A percentile compares a stretch with the other conserved stretches of the same genome.
Evolutionary conservation across 2,329 filamentous ascomycete species (phyloP).

Genomic region (Penicillium sp.): DNA sequence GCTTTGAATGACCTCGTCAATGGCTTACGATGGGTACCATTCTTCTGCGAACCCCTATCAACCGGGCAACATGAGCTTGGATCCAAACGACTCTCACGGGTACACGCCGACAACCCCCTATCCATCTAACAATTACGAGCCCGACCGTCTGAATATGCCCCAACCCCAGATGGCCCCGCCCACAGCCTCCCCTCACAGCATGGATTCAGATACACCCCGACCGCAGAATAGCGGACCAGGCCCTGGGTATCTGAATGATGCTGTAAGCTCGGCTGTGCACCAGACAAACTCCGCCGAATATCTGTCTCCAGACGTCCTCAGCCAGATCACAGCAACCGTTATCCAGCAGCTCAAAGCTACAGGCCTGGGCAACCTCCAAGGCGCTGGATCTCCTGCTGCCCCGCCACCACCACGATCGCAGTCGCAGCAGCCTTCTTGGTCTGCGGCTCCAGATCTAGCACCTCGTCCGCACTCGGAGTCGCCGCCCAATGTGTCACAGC

Average conservation of each 20-base stretch:
- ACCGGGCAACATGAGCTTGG: slow-evolving; percentile 25
- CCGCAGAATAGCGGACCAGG: slow-evolving; percentile 23
- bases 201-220: slow-evolving; percentile 27
- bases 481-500: slow-evolving; percentile 21
- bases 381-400: slow-evolving; percentile 31
- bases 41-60: slow-evolving; percentile 35
- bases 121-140: slow-evolving; percentile 34
- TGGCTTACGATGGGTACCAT: slow-evolving; percentile 52
- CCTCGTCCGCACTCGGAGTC: slow-evolving; percentile 27
- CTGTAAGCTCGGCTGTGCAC: slow-evolving; percentile 60
- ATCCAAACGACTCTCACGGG: slow-evolving; percentile 29
- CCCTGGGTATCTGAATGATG: slow-evolving; percentile 55
- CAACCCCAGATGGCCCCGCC: slow-evolving; percentile 39
- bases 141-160: slow-evolving; percentile 41
- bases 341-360: slow-evolving; percentile 61
- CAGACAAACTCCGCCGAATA: slow-evolving; percentile 54
- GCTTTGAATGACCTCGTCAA: slow-evolving; percentile 19
- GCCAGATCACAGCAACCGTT: slow-evolving; percentile 62
- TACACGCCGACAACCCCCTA: slow-evolving; percentile 38
- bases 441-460: slow-evolving; percentile 20
- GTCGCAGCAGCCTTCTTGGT: slow-evolving; percentile 32
- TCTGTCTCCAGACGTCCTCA: slow-evolving; percentile 63
- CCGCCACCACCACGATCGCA: slow-evolving; percentile 29
- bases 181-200: slow-evolving; percentile 24
- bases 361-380: slow-evolving; percentile 41